These are phyloP conservation scores for Penicillium sp. DNA, from an alignment of 2,329 filamentous ascomycete genomes.

Conservation along the genomic window DNA sequence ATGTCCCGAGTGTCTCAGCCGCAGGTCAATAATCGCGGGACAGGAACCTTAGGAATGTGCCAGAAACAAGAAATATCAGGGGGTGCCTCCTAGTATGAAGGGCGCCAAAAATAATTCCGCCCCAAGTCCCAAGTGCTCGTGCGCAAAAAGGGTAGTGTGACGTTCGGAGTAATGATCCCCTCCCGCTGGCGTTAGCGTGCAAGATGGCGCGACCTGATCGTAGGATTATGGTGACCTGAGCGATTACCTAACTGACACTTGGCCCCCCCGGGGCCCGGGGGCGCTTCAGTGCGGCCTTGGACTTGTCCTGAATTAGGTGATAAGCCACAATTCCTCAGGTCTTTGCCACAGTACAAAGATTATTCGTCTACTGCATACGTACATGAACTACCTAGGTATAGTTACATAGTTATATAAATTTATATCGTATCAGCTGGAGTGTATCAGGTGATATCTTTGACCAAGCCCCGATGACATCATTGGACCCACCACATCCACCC, in stretches of 20 bases:
- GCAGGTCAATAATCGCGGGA: slow-evolving; percentile 18
- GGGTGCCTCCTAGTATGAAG: background rate
- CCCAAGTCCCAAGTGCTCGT: slow-evolving; percentile 2
- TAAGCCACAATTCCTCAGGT: background rate
- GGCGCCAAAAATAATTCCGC: slow-evolving; percentile 12
- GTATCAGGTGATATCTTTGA: slow-evolving; percentile 1
- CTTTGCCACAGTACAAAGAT: background rate
- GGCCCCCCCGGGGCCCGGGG: background rate
- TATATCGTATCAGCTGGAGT: background rate
- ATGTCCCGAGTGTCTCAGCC: slow-evolving; percentile 11
- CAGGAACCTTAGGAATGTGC: slow-evolving; percentile 17
- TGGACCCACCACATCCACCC: slow-evolving; percentile 16
- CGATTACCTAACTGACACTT: slow-evolving; percentile 3
- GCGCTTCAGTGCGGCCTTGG: background rate
- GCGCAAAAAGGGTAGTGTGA: slow-evolving; percentile 6
- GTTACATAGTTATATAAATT: no score
- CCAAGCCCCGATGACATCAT: slow-evolving; percentile 29
- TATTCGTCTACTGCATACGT: background rate
- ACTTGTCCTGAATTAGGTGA: background rate
- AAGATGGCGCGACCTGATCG: slow-evolving; percentile 23
- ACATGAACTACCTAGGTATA: background rate
- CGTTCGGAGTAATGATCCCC: slow-evolving; percentile 25
- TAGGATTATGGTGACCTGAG: slow-evolving; percentile 1
- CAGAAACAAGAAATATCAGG: slow-evolving; percentile 11
- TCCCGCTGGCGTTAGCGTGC: slow-evolving; percentile 17